These are phyloP conservation scores for Lyophyllum shimeji DNA, from an alignment of 768 basidiomycete species.

Conservation along the genomic window DNA sequence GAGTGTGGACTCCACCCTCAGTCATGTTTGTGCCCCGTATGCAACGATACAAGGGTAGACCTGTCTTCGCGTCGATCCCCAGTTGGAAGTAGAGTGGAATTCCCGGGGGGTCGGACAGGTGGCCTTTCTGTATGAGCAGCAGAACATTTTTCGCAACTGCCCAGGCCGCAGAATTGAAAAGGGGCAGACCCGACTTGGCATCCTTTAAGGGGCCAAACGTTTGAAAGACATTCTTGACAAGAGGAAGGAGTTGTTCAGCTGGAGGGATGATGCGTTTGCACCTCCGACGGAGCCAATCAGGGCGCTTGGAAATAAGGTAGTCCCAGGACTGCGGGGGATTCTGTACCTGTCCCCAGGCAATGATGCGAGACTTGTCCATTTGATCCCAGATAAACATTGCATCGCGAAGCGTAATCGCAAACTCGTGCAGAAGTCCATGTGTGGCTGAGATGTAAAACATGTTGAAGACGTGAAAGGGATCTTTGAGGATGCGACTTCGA, in stretches of 20 bases:
- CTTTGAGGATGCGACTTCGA: constrained; percentile 17
- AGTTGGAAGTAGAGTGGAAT: constrained; percentile 21
- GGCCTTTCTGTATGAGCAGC: constrained; percentile 22
- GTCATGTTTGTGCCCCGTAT: constrained; percentile 30
- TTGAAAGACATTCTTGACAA: constrained; percentile 25
- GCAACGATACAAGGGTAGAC: constrained; percentile 27
- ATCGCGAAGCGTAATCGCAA: constrained; percentile 23
- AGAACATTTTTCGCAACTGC: constrained; percentile 27
- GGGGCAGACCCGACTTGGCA: constrained; percentile 21
- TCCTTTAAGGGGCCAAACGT: constrained; percentile 35
- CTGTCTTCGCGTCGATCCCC: constrained; percentile 19
- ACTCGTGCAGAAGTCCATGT: constrained; percentile 22
- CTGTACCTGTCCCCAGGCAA: constrained; percentile 14
- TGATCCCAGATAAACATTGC: constrained; percentile 23
- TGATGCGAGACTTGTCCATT: constrained; percentile 20
- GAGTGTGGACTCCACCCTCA: constrained; percentile 35
- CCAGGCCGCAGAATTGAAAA: constrained; percentile 32
- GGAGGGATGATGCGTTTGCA: constrained; percentile 31
- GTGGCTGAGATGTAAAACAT: constrained; percentile 21
- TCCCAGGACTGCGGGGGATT: constrained; percentile 10
- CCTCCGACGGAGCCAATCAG: constrained; percentile 25
- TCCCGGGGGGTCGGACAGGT: constrained; percentile 31
- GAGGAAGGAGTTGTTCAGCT: constrained; percentile 25
- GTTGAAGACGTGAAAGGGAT: constrained; percentile 26
- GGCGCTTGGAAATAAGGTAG: constrained; percentile 1